Conservation (phyloP, 306 rosid genomes). For the Begonia fuchsioides region DNA sequence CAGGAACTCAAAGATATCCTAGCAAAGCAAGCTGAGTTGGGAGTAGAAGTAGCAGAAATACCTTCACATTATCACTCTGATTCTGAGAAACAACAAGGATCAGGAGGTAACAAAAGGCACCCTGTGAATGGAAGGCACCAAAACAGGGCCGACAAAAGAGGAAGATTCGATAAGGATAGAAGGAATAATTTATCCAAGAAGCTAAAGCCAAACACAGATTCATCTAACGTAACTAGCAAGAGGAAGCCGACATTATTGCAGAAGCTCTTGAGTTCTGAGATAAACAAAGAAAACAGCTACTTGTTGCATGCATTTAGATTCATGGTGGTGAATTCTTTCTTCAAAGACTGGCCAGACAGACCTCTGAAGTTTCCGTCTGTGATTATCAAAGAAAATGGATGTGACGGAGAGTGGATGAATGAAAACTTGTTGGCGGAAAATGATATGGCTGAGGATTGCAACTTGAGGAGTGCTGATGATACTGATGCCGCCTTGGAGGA, state of each 20-base stretch:
- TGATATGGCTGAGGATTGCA: slow-evolving; percentile 7
- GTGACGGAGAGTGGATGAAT: slow-evolving; percentile 12
- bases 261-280: slow-evolving; percentile 67
- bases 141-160: slow-evolving; percentile 33
- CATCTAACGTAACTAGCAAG: slow-evolving; percentile 11
- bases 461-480: neutral
- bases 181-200: slow-evolving; percentile 32
- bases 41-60: slow-evolving; percentile 89
- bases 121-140: slow-evolving; percentile 4
- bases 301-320: slow-evolving; percentile 71
- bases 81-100: slow-evolving; percentile 20
- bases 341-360: slow-evolving; percentile 43
- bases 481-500: slow-evolving; percentile 1
- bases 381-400: slow-evolving; percentile 22
- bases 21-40: slow-evolving; percentile 84
- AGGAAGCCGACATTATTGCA: slow-evolving; percentile 49
- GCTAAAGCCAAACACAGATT: slow-evolving; percentile 27
- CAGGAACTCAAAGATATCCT: slow-evolving; percentile 77
- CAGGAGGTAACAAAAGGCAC: slow-evolving; percentile 17
- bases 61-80: slow-evolving; percentile 58
- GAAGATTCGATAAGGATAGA: slow-evolving; percentile 21
- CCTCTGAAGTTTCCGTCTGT: slow-evolving; percentile 46
- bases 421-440: slow-evolving; percentile 11
- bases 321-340: slow-evolving; percentile 65
- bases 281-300: slow-evolving; percentile 50